Percentiles rank a stretch among this genome's conserved stretches.
These are phyloP conservation scores for Cornus suecica DNA, from an alignment of 148 eudicot genomes.

Conservation along the genomic window DNA sequence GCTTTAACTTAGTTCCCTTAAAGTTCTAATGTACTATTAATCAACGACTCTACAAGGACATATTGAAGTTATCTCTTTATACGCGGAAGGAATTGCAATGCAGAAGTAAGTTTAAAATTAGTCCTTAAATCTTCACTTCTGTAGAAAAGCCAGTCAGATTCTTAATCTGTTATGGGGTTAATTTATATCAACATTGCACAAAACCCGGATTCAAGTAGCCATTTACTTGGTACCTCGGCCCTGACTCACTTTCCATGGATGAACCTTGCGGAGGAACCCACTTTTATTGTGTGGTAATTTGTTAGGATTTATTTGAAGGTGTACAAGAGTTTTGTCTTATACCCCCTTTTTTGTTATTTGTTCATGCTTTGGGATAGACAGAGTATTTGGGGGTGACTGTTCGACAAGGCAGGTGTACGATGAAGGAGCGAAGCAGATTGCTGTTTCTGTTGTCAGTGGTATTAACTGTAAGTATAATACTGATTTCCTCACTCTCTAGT, in stretches of 20 bases:
- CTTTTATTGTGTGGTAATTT: background rate
- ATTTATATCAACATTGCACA: no score
- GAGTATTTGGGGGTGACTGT: constrained; percentile 88
- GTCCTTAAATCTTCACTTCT: background rate
- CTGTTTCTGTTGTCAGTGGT: constrained; percentile 88
- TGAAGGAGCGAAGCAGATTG: constrained; percentile 81
- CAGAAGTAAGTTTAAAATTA: background rate
- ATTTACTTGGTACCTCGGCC: background rate
- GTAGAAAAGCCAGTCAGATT: background rate
- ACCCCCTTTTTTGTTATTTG: background rate
- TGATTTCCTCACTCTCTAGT: background rate
- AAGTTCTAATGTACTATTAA: background rate
- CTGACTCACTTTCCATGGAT: background rate
- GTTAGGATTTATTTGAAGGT: background rate
- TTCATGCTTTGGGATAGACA: constrained; percentile 47
- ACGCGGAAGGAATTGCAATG: background rate
- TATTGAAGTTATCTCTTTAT: no score
- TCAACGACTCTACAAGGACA: background rate
- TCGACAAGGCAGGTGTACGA: constrained; percentile 76
- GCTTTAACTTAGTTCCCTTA: background rate
- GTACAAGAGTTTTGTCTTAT: background rate
- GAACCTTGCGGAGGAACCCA: no score
- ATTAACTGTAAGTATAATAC: constrained; percentile 70
- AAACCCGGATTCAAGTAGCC: background rate
- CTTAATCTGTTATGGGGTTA: background rate